Percentiles rank a stretch among this genome's conserved stretches.
Conservation (phyloP, 2,329 filamentous ascomycete species). For the Paecilomyces fulvus region DNA sequence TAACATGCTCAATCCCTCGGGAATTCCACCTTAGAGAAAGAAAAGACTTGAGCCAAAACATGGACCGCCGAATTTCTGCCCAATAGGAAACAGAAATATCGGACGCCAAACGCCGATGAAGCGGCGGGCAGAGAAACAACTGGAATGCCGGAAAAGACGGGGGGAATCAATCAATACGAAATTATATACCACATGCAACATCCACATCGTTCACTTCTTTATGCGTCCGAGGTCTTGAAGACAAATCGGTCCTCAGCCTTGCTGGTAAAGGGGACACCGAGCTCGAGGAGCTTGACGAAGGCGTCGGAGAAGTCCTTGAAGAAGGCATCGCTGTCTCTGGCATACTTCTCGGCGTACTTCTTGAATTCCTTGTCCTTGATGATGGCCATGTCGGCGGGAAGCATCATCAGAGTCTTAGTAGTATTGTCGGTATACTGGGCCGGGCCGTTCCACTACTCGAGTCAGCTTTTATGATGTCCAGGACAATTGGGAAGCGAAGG, state of each 20-base stretch:
- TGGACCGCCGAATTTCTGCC: neutral
- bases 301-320: slow-evolving; percentile 86
- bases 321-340: slow-evolving; percentile 82
- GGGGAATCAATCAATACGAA: neutral
- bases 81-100: neutral
- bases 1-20: neutral
- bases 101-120: slow-evolving; percentile 15
- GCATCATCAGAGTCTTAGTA: slow-evolving; percentile 91
- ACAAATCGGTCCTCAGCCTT: slow-evolving; percentile 51
- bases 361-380: slow-evolving; percentile 82
- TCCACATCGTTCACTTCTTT: slow-evolving; percentile 19
- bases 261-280: slow-evolving; percentile 80
- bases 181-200: neutral
- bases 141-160: neutral
- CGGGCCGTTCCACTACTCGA: slow-evolving; percentile 66
- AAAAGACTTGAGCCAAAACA: neutral
- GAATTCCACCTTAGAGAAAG: neutral
- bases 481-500: neutral
- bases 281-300: slow-evolving; percentile 77
- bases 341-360: slow-evolving; percentile 74
- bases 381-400: slow-evolving; percentile 83
- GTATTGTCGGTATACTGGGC: slow-evolving; percentile 83
- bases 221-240: slow-evolving; percentile 51
- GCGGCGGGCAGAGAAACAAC: neutral
- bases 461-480: neutral